Conservation (phyloP, 139 green algal genomes). For the Astrephomene gubernaculifera region DNA sequence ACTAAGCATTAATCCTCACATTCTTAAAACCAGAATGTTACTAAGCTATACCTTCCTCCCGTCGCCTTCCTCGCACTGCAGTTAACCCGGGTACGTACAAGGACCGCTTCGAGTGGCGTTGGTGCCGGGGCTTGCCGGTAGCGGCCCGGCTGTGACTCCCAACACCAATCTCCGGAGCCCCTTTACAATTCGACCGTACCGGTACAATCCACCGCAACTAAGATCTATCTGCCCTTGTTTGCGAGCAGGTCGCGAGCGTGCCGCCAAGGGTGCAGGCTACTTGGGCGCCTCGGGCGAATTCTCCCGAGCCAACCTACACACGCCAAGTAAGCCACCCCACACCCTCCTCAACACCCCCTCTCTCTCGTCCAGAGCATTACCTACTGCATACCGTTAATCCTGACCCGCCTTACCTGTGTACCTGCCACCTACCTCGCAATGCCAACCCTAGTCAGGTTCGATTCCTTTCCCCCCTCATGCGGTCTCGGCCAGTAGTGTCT, state of each 20-base stretch:
- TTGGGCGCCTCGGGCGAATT: constrained; percentile 17
- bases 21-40: not conserved
- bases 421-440: too few species aligned
- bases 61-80: not conserved
- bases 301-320: constrained; percentile 22
- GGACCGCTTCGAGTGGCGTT: constrained; percentile 41
- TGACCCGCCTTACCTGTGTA: not conserved
- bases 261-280: constrained; percentile 28
- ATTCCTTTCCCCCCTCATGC: too few species aligned
- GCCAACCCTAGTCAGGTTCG: too few species aligned
- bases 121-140: constrained; percentile 12
- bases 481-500: too few species aligned
- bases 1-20: too few species aligned
- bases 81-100: constrained; percentile 39
- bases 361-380: not conserved
- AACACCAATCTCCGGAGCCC: not conserved
- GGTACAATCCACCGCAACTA: too few species aligned
- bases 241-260: constrained; percentile 6
- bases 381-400: not conserved
- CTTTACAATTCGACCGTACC: not conserved
- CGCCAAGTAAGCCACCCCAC: too few species aligned
- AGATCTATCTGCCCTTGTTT: not conserved
- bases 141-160: too few species aligned
- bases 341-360: not conserved
- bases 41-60: not conserved